A percentile compares a stretch with the other conserved stretches of the same genome.
Conservation (phyloP, 257 asterid genomes). For the Solanum etuberosum region DNA sequence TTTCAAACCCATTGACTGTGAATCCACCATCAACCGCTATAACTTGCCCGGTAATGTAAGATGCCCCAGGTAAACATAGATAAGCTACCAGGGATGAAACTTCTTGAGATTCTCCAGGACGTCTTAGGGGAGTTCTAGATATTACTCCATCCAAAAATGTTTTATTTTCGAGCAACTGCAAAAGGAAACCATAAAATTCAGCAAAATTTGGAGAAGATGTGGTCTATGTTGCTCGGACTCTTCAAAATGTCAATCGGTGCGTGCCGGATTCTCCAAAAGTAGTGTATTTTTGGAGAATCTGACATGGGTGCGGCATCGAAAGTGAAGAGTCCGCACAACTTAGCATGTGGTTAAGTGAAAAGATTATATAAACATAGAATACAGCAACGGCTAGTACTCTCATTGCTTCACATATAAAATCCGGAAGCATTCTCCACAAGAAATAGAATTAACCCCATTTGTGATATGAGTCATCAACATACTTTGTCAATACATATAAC, state of each 20-base stretch:
- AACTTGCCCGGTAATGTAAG: conserved; percentile 74
- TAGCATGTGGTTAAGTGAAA: neutral
- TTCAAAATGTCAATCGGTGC: too few relatives aligned
- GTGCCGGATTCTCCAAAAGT: too few relatives aligned
- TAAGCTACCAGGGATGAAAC: conserved; percentile 77
- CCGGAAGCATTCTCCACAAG: neutral
- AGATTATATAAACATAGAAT: neutral
- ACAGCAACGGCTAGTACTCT: neutral
- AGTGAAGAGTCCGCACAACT: too few relatives aligned
- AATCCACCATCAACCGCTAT: conserved; percentile 80
- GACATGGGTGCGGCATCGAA: too few relatives aligned
- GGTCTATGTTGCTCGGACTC: neutral
- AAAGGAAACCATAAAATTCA: neutral
- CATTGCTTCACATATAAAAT: neutral
- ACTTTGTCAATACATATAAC: neutral
- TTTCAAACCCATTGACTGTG: conserved; percentile 55
- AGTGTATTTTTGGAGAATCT: too few relatives aligned
- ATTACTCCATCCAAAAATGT: conserved; percentile 42
- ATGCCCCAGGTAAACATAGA: conserved; percentile 84
- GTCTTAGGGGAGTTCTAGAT: conserved; percentile 67
- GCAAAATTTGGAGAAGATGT: neutral
- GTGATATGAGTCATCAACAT: neutral
- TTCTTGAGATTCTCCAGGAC: conserved; percentile 72
- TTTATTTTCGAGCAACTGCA: conserved; percentile 61
- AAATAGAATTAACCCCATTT: neutral